Conservation (phyloP, 2,329 filamentous ascomycete species). For the Aspergillus sp. region DNA sequence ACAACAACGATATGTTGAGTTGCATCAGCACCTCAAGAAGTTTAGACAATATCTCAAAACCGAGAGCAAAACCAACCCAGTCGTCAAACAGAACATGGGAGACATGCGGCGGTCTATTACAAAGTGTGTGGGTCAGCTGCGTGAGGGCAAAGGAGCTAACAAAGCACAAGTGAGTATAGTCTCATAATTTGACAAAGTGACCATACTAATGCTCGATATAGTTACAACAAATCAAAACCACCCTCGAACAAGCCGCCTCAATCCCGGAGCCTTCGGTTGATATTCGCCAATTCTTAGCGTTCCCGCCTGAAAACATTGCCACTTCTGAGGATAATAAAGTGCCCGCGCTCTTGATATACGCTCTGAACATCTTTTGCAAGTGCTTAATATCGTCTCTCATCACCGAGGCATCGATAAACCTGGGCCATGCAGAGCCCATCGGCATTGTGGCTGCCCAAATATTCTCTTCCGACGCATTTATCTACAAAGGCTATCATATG, state of each 20-base stretch:
- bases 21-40: slow-evolving; percentile 65
- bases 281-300: slow-evolving; percentile 50
- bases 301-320: slow-evolving; percentile 34
- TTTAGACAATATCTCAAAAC: slow-evolving; percentile 51
- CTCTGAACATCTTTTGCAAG: slow-evolving; percentile 73
- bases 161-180: slow-evolving; percentile 46
- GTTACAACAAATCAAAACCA: slow-evolving; percentile 43
- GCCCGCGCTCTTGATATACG: slow-evolving; percentile 66
- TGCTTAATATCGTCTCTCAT: slow-evolving; percentile 65
- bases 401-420: slow-evolving; percentile 60
- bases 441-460: slow-evolving; percentile 72
- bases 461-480: slow-evolving; percentile 65
- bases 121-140: slow-evolving; percentile 66
- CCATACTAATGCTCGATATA: slow-evolving; percentile 5
- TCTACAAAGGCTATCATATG: slow-evolving; percentile 63
- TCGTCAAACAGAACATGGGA: slow-evolving; percentile 62
- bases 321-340: slow-evolving; percentile 45
- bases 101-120: slow-evolving; percentile 68
- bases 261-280: slow-evolving; percentile 53
- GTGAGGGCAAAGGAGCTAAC: slow-evolving; percentile 61
- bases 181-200: background rate
- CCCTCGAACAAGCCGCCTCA: slow-evolving; percentile 52
- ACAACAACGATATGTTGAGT: slow-evolving; percentile 46
- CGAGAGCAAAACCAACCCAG: slow-evolving; percentile 52
- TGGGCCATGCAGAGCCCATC: slow-evolving; percentile 67